phyloP scores from a whole-genome alignment of 2,329 filamentous ascomycete species.

The Waltergamsia citrina region DNA sequence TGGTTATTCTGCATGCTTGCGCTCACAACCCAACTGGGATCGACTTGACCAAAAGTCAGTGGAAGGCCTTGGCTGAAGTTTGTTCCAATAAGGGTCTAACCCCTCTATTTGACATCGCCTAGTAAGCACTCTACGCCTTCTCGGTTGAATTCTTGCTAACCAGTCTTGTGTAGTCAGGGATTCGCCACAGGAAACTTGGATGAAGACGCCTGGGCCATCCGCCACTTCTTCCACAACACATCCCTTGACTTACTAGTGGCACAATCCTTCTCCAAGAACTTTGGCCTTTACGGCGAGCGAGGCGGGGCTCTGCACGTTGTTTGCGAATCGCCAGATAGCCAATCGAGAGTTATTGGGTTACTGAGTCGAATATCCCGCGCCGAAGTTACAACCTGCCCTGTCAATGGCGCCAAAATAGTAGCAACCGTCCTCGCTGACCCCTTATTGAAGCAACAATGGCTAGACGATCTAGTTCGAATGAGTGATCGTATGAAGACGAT shows the following conservation, averaged over 20 bases:
- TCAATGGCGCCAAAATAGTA: no score
- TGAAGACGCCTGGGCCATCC: constrained; percentile 21
- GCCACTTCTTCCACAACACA: constrained; percentile 20
- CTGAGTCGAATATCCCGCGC: no score
- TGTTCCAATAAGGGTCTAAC: constrained; percentile 16
- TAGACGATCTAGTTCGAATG: no score
- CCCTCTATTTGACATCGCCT: constrained; percentile 25
- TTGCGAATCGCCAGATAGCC: no score
- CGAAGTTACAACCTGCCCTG: no score
- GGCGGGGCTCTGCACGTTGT: constrained; percentile 14
- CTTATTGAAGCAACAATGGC: no score
- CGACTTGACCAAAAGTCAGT: constrained; percentile 21
- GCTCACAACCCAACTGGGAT: constrained; percentile 28
- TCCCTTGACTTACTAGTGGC: constrained; percentile 42
- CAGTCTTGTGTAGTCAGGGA: no score
- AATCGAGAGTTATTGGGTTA: no score
- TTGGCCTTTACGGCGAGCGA: constrained; percentile 32
- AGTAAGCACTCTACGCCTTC: constrained; percentile 28
- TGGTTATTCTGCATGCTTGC: constrained; percentile 26
- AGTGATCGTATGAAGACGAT: no score
- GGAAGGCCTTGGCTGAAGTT: constrained; percentile 21
- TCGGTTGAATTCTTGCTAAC: no score
- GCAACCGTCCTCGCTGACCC: no score
- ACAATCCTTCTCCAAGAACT: constrained; percentile 54
- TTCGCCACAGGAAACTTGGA: constrained; percentile 19